Conservation (phyloP, 495 filamentous ascomycete genomes). For the Extremus antarcticus region DNA sequence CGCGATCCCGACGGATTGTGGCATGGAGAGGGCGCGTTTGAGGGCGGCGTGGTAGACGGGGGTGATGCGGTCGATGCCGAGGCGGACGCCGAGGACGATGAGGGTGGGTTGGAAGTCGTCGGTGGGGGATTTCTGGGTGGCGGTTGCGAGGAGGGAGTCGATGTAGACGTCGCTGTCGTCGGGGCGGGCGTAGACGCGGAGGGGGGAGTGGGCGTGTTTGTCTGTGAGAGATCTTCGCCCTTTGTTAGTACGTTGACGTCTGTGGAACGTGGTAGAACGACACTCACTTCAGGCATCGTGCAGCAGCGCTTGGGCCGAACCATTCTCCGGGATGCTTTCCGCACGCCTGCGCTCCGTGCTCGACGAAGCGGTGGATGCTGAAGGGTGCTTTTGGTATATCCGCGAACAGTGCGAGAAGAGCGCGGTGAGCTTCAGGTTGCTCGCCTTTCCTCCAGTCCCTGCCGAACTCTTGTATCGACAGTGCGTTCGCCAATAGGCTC, state of each 20-base stretch:
- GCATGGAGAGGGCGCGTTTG: slow-evolving; percentile 66
- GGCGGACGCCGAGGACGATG: slow-evolving; percentile 72
- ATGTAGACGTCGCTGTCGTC: slow-evolving; percentile 89
- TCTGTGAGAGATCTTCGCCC: slow-evolving; percentile 58
- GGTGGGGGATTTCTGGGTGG: slow-evolving; percentile 46
- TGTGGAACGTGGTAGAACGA: no score
- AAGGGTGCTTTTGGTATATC: slow-evolving; percentile 80
- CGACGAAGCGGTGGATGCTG: slow-evolving; percentile 90
- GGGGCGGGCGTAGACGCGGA: slow-evolving; percentile 80
- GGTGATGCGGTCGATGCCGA: slow-evolving; percentile 90
- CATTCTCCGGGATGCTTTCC: slow-evolving; percentile 94
- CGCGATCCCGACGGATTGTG: slow-evolving; percentile 88
- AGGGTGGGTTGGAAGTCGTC: slow-evolving; percentile 64
- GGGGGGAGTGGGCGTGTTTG: slow-evolving; percentile 40
- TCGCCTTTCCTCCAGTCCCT: slow-evolving; percentile 77
- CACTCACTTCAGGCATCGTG: slow-evolving; percentile 84
- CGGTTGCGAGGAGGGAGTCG: slow-evolving; percentile 67
- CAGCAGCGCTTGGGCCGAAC: slow-evolving; percentile 98
- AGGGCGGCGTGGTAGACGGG: slow-evolving; percentile 87
- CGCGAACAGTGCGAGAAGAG: slow-evolving; percentile 73
- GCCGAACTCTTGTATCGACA: slow-evolving; percentile 60
- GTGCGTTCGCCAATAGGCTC: slow-evolving; percentile 77
- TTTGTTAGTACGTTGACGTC: slow-evolving; percentile 23
- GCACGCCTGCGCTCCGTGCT: slow-evolving; percentile 75
- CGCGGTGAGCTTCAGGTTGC: slow-evolving; percentile 50